These are phyloP conservation scores for Escallonia rubra DNA, from an alignment of 129 eudicot genomes.

Conservation along the genomic window DNA sequence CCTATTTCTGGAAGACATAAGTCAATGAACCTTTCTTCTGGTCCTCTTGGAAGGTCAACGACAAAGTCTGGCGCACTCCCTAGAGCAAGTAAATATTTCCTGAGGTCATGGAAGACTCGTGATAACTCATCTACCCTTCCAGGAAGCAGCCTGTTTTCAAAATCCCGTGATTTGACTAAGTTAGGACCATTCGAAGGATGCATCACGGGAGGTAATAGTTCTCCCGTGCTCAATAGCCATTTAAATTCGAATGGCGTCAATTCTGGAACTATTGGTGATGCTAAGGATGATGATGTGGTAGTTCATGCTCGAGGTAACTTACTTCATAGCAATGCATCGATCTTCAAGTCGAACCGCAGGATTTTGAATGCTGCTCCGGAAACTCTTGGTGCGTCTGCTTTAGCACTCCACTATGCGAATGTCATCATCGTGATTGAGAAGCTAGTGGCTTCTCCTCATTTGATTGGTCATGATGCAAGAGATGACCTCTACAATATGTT, in stretches of 20 bases:
- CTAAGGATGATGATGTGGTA: slow-evolving; percentile 19
- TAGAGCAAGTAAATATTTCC: slow-evolving; percentile 28
- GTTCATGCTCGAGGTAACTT: neutral
- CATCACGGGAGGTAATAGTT: slow-evolving; percentile 28
- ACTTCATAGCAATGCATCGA: slow-evolving; percentile 5
- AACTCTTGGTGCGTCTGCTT: slow-evolving; percentile 73
- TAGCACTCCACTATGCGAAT: slow-evolving; percentile 78
- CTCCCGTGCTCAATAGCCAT: slow-evolving; percentile 24
- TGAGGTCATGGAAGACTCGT: slow-evolving; percentile 40
- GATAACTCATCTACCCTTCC: slow-evolving; percentile 28
- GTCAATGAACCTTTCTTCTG: slow-evolving; percentile 35
- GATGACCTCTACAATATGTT: slow-evolving; percentile 72
- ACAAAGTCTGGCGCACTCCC: slow-evolving; percentile 44
- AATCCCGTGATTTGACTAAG: slow-evolving; percentile 27
- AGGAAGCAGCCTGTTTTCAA: slow-evolving; percentile 19
- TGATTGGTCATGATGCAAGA: slow-evolving; percentile 82
- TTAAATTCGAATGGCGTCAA: slow-evolving; percentile 13
- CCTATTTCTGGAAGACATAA: slow-evolving; percentile 30
- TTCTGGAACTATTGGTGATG: slow-evolving; percentile 21
- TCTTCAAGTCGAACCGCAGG: slow-evolving; percentile 11
- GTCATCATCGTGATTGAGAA: slow-evolving; percentile 66
- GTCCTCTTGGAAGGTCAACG: slow-evolving; percentile 42
- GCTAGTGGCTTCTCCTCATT: slow-evolving; percentile 69
- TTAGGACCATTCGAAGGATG: slow-evolving; percentile 36
- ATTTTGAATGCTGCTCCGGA: slow-evolving; percentile 43